Base-by-base conservation (phyloP, 2,329 filamentous ascomycete species). In the Exophiala bonariae region DNA sequence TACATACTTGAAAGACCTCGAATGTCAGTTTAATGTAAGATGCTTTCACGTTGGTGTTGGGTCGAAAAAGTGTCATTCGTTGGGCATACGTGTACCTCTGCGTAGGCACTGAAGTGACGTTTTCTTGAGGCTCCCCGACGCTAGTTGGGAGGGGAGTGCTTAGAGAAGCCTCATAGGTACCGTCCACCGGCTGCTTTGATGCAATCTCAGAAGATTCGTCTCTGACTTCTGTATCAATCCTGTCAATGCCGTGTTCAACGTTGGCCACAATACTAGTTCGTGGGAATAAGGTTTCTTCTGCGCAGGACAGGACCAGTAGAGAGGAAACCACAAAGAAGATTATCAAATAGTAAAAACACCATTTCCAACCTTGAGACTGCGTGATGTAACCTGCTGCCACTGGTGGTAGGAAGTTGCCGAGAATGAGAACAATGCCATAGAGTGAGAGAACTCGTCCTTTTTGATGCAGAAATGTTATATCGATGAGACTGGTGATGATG, bases 361-460 rank as follows among this genome's bases (percentile, higher is more conserved):
- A 68, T 14, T 64, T 54, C 65, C 65, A 68, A 14, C 66, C 66
- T 28, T 56, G 55, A n/a, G 61, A 55, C 16, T 56, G 34, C 6
- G 66, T 62, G 3, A 68, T 55, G 30, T 61, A 67, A 4, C 65
- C 65, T 2, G 64, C 63, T 33, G 67, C 66, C 11, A 66, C 50
- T 3, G 66, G 65, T 3, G 34, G 13, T 3, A 37, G 34, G 17
- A 37, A 4, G 14, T 4, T 37, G 4, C 34, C 34, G 4, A 37
- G 11, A 19, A 14, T 3, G 34, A 37, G 34, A 3, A 14, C 34
- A 4, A 37, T 37, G 17, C 6, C 34, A 37, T 37, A 37, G 3
- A 37, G 3, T 3, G 16, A 14, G 13, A 37, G 17, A 14, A 3
- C 3, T 4, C 16, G 17, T 3, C 34, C 34, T 3, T 19, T 13